These are phyloP conservation scores for Punica granatum DNA, from an alignment of 345 rosid genomes.

Conservation along the genomic window DNA sequence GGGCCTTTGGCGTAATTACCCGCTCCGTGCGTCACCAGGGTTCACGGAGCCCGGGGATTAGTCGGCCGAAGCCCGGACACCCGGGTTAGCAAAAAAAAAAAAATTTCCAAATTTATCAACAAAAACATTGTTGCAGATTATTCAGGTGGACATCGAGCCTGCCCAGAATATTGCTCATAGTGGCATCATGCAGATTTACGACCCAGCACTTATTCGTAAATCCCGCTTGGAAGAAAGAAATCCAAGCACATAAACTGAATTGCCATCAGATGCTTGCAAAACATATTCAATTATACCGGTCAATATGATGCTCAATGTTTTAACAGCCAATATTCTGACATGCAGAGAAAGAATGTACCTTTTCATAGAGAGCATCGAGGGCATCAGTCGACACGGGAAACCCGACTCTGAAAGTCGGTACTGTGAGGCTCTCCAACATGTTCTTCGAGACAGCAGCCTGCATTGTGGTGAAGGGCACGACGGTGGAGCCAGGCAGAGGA, in stretches of 20 bases:
- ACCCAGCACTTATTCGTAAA: not conserved
- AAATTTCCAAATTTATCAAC: too few relatives aligned
- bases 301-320: not conserved
- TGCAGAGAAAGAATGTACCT: conserved; percentile 30
- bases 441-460: conserved; percentile 81
- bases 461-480: conserved; percentile 87
- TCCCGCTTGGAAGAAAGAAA: not conserved
- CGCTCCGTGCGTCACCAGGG: too few relatives aligned
- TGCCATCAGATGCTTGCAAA: not conserved
- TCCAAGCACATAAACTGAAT: too few relatives aligned
- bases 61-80: too few relatives aligned
- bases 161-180: too few relatives aligned
- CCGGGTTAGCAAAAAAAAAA: too few relatives aligned
- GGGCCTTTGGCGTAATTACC: too few relatives aligned
- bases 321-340: not conserved
- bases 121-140: too few relatives aligned
- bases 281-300: not conserved
- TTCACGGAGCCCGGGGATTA: too few relatives aligned
- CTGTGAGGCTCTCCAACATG: conserved; percentile 79
- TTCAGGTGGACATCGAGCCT: too few relatives aligned
- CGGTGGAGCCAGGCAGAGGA: conserved; percentile 55
- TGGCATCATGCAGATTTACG: not conserved
- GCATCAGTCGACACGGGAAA: conserved; percentile 77
- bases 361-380: conserved; percentile 74
- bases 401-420: conserved; percentile 89